phyloP scores from a whole-genome alignment of 2,329 filamentous ascomycete species.

The Trichothecium sympodiale region DNA sequence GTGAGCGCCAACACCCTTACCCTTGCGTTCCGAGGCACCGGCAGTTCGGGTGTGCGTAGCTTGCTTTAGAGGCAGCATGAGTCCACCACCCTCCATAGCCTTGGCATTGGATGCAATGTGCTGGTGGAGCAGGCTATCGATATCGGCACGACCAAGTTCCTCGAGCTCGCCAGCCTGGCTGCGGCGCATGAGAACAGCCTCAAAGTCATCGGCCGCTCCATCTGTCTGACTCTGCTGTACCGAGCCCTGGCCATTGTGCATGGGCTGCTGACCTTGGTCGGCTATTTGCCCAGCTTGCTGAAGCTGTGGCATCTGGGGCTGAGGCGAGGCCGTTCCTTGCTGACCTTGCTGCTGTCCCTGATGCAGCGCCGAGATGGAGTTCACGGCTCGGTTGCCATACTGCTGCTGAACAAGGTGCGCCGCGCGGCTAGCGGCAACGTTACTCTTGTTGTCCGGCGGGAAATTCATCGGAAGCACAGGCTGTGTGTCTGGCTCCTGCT shows the following conservation, averaged over 20 bases:
- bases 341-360: slow-evolving; percentile 15
- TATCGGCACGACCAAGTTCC: slow-evolving; percentile 48
- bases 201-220: slow-evolving; percentile 49
- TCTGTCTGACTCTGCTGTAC: slow-evolving; percentile 53
- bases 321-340: no score
- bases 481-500: slow-evolving; percentile 30
- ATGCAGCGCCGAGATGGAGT: slow-evolving; percentile 54
- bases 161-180: slow-evolving; percentile 40
- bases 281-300: slow-evolving; percentile 14
- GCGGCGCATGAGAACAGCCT: slow-evolving; percentile 48
- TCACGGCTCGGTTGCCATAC: slow-evolving; percentile 53
- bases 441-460: slow-evolving; percentile 22
- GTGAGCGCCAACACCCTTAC: slow-evolving; percentile 28
- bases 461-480: slow-evolving; percentile 19
- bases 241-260: slow-evolving; percentile 10
- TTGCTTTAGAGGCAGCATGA: slow-evolving; percentile 62
- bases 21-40: slow-evolving; percentile 14
- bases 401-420: slow-evolving; percentile 44
- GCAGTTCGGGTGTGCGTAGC: slow-evolving; percentile 19
- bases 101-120: slow-evolving; percentile 56
- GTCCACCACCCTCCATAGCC: slow-evolving; percentile 60
- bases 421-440: slow-evolving; percentile 41
- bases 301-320: no score
- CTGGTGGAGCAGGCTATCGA: slow-evolving; percentile 58
- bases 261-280: slow-evolving; percentile 14